Evolutionary conservation across 495 filamentous ascomycete genomes (phyloP), one percentile per base, ranked within the genome.

Genomic region (Penicillium argentinense): DNA sequence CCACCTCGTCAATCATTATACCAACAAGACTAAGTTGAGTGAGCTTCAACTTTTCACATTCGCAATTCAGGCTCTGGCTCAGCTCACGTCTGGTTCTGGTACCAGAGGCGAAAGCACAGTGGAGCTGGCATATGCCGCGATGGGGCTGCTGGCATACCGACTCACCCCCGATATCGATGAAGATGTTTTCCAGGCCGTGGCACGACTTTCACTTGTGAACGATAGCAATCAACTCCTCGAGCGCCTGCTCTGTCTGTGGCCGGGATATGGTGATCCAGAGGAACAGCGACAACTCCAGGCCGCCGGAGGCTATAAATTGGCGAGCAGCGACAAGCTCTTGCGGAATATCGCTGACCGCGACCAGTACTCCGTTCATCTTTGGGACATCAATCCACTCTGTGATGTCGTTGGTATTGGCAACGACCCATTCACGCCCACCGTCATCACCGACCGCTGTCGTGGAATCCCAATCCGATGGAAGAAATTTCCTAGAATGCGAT

Each of bases 381-480:
- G 49, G 49, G 49, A 53, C 39, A 42, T 53, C 8, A 3, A 53
- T 3, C 49, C 49, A 12, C 25, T 24, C 9, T 53, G 49, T 19
- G 39, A 37, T 30, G 49, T 53, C 0, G 49, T 53, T 14, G 49
- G 49, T 26, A 53, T 53, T 25, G 49, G 49, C 8, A 39, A 47
- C 13, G 49, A 53, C 13, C 22, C 37, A 9, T 38, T 39, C 38
- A 24, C 42, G 19, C 49, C 49, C 11, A 53, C 49, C 4, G 39
- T 53, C n/a, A 53, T 53, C 16, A 9, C 46, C 6, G 49, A 53
- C 27, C 42, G 49, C 3, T 53, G 49, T 21, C 37, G 32, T 3
- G 49, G 49, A n/a, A 47, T 53, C 22, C 49, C 49, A 16, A 53
- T 53, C 11, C 49, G 49, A 4, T 53, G 49, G 49, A 47, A 53